Percentiles rank a stretch among this genome's conserved stretches.
These are phyloP conservation scores for Aurantiochytrium sp. DNA, from an alignment of 108 stramenopile species.

Conservation along the genomic window DNA sequence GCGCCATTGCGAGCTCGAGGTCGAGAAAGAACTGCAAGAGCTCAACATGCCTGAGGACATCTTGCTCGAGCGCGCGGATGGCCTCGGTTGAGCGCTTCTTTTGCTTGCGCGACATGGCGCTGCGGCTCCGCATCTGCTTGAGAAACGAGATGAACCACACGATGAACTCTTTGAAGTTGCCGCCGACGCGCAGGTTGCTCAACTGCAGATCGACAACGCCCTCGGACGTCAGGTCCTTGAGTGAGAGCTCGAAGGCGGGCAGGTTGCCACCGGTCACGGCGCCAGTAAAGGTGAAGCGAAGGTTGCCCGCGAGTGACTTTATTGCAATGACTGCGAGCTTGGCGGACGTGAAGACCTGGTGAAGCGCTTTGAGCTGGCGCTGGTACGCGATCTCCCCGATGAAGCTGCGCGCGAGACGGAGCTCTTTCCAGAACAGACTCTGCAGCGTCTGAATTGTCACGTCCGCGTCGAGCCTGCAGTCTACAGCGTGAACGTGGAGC, in stretches of 20 bases:
- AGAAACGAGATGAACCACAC: constrained; percentile 7
- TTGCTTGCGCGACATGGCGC: constrained; percentile 4
- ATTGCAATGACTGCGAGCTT: not conserved
- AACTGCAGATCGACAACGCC: constrained; percentile 16
- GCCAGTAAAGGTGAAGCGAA: not conserved
- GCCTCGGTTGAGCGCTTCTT: not conserved
- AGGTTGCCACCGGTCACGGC: not conserved
- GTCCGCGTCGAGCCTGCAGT: not conserved
- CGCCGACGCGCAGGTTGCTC: not conserved
- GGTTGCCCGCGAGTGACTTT: constrained; percentile 23
- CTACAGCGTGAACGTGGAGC: not conserved
- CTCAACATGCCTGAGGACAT: not conserved
- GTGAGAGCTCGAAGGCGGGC: constrained; percentile 3
- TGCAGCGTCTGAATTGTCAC: not conserved
- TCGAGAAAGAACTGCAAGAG: constrained; percentile 18
- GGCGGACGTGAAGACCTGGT: not conserved
- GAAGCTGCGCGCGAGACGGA: not conserved
- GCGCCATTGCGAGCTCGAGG: not conserved
- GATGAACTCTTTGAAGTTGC: not conserved
- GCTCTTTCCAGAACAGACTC: not conserved
- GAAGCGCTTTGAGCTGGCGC: not conserved
- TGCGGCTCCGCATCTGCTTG: not conserved
- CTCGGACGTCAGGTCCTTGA: constrained; percentile 4
- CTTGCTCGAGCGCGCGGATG: not conserved
- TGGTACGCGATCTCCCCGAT: not conserved